Evolutionary conservation across 768 basidiomycete genomes (phyloP), one percentile per base, ranked within the genome.

Genomic region (Kwoniella bestiolae): DNA sequence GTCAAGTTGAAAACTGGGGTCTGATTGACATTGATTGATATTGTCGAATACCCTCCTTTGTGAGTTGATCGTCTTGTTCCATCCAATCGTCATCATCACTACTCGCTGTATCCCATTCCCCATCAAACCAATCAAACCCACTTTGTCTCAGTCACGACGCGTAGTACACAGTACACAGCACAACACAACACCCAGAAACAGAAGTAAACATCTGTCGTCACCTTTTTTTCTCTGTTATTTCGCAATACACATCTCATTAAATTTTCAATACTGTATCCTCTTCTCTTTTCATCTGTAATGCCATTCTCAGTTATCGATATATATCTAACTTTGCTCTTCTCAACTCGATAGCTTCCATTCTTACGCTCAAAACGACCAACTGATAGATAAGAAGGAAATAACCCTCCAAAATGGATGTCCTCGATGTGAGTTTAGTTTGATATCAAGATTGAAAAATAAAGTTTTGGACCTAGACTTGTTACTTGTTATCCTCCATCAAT

Each of bases 371-470:
- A 41, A 41, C 11, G 14, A 31, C 14, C 25, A 52, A 12, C 14
- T 18, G 25, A 7, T 41, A 25, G 3, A 57, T 21, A 26, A 14
- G 28, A 41, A 12, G 29, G 18, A 14, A 45, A 8, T n/a, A 7
- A 45, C 26, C 14, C 8, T 6, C 11, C 44, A 56, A 47, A 32
- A 63, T 63, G 62, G 62, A 63, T 26, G 62, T 63, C 9, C 62
- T 63, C 4, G 62, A 63, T 26, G 62, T 63, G 45, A 63, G 62
- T 63, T n/a, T n/a, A n/a, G n/a, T n/a, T n/a, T n/a, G n/a, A n/a
- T n/a, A 26, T 38, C 21, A 41, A 55, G 9, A 18, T 3, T 16
- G 26, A 23, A 14, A 26, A 55, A 34, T 55, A 55, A 34, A 55
- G 52, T 55, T 55, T 51, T 16, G 52, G 7, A 18, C 16, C 32